Conservation (phyloP, 768 basidiomycete species). For the Boletus coccyginus region DNA sequence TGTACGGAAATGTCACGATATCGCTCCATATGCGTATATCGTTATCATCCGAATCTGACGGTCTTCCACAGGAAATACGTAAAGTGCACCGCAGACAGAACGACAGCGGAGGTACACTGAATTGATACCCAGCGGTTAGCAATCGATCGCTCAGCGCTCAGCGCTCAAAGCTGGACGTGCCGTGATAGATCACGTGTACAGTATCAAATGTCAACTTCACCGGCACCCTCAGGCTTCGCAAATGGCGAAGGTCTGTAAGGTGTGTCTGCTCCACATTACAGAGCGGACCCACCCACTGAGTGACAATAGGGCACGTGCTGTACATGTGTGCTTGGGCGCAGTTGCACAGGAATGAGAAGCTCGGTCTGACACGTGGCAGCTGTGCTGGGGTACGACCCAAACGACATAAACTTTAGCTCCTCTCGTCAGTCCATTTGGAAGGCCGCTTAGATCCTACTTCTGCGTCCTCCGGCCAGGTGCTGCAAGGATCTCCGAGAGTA, state of each 20-base stretch:
- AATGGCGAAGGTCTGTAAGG: too few relatives aligned
- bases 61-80: too few relatives aligned
- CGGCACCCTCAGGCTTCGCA: too few relatives aligned
- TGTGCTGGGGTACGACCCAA: background rate
- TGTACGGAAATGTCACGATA: too few relatives aligned
- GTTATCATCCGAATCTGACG: background rate
- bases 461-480: background rate
- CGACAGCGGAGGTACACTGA: background rate
- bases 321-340: background rate
- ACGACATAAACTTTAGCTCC: slow-evolving; percentile 1
- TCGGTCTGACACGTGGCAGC: background rate
- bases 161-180: background rate
- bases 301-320: background rate
- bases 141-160: background rate
- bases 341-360: slow-evolving; percentile 6
- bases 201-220: too few relatives aligned
- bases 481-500: background rate
- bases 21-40: background rate
- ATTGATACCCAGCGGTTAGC: background rate
- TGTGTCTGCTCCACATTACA: background rate
- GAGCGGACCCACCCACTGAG: background rate
- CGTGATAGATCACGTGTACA: background rate
- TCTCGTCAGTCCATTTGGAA: too few relatives aligned
- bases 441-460: background rate
- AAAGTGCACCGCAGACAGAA: too few relatives aligned